Base-by-base conservation (phyloP, 2,329 filamentous ascomycete species). In the Trichoderma arundinaceum region DNA sequence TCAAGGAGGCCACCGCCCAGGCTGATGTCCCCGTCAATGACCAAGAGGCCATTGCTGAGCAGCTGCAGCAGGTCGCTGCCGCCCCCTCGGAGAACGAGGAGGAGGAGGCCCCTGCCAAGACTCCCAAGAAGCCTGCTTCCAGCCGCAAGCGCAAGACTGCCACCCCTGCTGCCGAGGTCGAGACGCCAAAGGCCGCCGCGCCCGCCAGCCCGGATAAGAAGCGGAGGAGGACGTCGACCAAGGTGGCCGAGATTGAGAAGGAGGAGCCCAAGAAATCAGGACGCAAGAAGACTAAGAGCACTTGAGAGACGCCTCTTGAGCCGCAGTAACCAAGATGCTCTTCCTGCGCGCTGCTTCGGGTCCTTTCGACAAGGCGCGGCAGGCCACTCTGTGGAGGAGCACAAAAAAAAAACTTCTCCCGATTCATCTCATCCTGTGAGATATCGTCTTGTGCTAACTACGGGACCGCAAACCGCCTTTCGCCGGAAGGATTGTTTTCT, bases 151-250 rank as follows among this genome's bases (percentile, higher is more conserved):
- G 84, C 68, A 87, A 87, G 84, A 82, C 80, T 19, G 79, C 81
- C 33, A 82, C 80, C n/a, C 79, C 81, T 60, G 81, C 75, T 19
- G 71, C 72, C 35, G 74, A 75, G 63, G 81, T 71, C 69, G 77
- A 73, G 77, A 80, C 76, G 17, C 70, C 74, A 60, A 80, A 80
- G 75, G 71, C 72, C 35, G 73, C 77, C 48, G 75, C 78, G 32
- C 81, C 83, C 32, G 81, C 81, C 64, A 87, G 83, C 75, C 85
- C 86, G 35, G 86, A 86, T 69, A 86, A 87, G 82, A 89, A 89
- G 84, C 82, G 86, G 71, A 84, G 88, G 77, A 79, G 86, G 66
- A 78, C 80, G 9, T 85, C 84, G 4, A 77, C 76, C 71, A 88
- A 88, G 81, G 83, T 79, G 46, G 78, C 78, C 33, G 84, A 86